Evolutionary conservation across 495 filamentous ascomycete species (phyloP).

Genomic region (Aspergillus heteromorphus): DNA sequence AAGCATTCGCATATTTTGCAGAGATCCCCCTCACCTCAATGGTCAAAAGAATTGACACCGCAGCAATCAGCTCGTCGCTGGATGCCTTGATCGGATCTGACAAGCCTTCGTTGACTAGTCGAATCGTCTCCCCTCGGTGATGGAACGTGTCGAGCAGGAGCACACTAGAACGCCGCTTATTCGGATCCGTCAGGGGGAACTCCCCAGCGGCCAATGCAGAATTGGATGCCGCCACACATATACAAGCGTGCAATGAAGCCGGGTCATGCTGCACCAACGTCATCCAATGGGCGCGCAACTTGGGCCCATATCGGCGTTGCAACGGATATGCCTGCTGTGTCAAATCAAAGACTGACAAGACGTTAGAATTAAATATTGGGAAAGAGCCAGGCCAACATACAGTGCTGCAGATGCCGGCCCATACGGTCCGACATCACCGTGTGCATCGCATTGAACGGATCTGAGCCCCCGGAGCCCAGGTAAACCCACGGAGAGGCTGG

Average conservation of each 20-base stretch:
- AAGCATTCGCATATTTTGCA: neutral
- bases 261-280: constrained; percentile 37
- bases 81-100: constrained; percentile 39
- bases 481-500: constrained; percentile 20
- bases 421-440: constrained; percentile 39
- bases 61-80: constrained; percentile 43
- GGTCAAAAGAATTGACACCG: constrained; percentile 40
- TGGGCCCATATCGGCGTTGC: constrained; percentile 32
- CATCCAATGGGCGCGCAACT: constrained; percentile 38
- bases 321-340: constrained; percentile 39
- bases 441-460: constrained; percentile 40
- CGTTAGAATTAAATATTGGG: constrained; percentile 2
- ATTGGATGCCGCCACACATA: constrained; percentile 41
- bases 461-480: constrained; percentile 32
- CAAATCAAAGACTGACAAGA: constrained; percentile 34
- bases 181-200: constrained; percentile 34
- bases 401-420: constrained; percentile 38
- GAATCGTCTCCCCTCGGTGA: constrained; percentile 43
- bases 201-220: constrained; percentile 35
- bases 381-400: constrained; percentile 18
- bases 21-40: constrained; percentile 37
- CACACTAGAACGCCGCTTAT: constrained; percentile 25
- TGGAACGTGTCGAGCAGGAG: constrained; percentile 41
- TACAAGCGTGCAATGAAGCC: constrained; percentile 37
- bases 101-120: constrained; percentile 39